Evolutionary conservation across 306 rosid genomes (phyloP), one percentile per base, ranked within the genome.

Genomic region (peach (Prunus persica)): DNA sequence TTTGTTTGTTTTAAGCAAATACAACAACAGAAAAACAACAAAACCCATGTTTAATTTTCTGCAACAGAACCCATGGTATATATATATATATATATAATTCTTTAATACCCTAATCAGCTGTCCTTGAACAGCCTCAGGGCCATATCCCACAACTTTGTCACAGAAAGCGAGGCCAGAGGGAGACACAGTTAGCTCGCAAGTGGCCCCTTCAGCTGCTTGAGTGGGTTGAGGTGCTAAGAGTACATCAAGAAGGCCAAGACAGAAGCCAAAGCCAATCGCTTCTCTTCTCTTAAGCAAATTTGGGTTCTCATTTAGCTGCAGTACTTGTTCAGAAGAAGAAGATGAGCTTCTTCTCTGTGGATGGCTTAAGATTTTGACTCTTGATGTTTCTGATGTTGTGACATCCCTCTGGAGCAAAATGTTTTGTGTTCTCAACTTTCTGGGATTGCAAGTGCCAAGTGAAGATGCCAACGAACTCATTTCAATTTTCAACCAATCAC

Each of bases 101-200:
- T n/a, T 7, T 27, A 3, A 5, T 49, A 93, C 98, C 97, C 91
- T 94, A 75, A 94, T 90, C 60, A 94, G 86, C 69, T 94, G 96
- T 27, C 98, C 98, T 85, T 90, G 81, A 52, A 63, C 80, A 51
- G 94, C 95, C 81, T 86, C 88, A 67, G 97, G 73, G 72, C 97
- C 98, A 15, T 56, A 11, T 38, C 98, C 98, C 1, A 90, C 89
- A 67, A 87, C 69, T 84, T 82, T 86, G 71, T 94, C 98, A 75
- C 98, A 91, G 83, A 82, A 94, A 16, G 91, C 94, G 22, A 94
- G 96, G 41, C 98, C 97, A 3, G 97, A 91, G 41, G 95, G 86
- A 79, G 96, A 91, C 1, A 82, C 83, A 14, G 85, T 83, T 18
- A 88, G 82, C 69, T 90, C 89, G 76, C 98, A 94, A 0, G 90